Base-by-base conservation (phyloP, 306 rosid species). In the Prunus mongolica region DNA sequence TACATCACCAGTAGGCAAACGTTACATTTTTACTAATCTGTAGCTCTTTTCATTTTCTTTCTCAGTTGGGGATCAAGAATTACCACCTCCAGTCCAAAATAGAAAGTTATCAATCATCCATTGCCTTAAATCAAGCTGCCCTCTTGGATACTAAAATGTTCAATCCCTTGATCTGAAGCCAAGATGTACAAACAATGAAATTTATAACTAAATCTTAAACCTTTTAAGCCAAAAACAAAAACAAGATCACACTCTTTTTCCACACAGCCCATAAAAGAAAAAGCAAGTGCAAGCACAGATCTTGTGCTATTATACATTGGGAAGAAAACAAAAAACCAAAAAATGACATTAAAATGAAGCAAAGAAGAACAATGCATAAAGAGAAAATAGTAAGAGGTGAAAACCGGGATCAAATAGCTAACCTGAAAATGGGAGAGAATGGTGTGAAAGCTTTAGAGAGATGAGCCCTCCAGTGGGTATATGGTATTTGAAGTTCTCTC, bases 21-120 rank as follows among this genome's bases (percentile, higher is more conserved):
- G 5, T 57, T 2, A 34, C 11, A 30, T 27, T 50, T 3, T 15
- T 50, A 50, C 62, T 58, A 46, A 60, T 60, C 62, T 4, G 45
- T 54, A 68, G 62, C 49, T 28, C 52, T 65, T 13, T 76, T 10
- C 1, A 34, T 83, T 67, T 49, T 67, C 55, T 22, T 34, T 18
- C 51, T 67, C 69, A 80, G 63, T 77, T 65, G 57, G 71, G 74
- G 82, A 84, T 80, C 84, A 47, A 78, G 24, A 65, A 47, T 19
- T 47, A 69, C 60, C 24, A 30, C 22, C 68, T 27, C 55, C 4
- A 62, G 52, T n/a, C 41, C 65, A 72, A 22, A 16, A 72, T 19
- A 28, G 46, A 69, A 47, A 74, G 61, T 30, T 16, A 65, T 28
- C 18, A 60, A 47, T 56, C 32, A 52, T 20, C 34, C 74, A 64